Percentiles rank a stretch among this genome's conserved stretches.
These are phyloP conservation scores for Pythium dissimile DNA, from an alignment of 352 stramenopile genomes.

Conservation along the genomic window DNA sequence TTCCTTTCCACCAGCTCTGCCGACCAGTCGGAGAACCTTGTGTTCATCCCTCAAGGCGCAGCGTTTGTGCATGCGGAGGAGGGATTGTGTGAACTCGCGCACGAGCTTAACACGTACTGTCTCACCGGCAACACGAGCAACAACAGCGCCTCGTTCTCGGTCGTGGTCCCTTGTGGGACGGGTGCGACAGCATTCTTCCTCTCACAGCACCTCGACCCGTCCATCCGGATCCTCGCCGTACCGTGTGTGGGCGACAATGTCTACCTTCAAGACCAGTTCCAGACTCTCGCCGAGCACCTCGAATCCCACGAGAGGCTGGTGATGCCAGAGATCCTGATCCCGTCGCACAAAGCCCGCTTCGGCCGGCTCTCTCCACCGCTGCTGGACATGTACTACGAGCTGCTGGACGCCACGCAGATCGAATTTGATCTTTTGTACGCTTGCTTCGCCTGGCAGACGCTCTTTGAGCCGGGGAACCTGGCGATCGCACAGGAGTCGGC, in stretches of 20 bases:
- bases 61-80: constrained; percentile 58
- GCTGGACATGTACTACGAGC: constrained; percentile 54
- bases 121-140: not conserved
- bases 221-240: constrained; percentile 50
- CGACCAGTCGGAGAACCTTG: no score
- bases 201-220: constrained; percentile 51
- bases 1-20: not conserved
- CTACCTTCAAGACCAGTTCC: constrained; percentile 62
- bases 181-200: constrained; percentile 81
- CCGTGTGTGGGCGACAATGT: constrained; percentile 64
- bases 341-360: constrained; percentile 60
- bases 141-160: no score
- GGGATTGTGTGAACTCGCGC: constrained; percentile 49
- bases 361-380: constrained; percentile 56
- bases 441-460: constrained; percentile 67
- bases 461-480: constrained; percentile 56
- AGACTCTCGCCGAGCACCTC: constrained; percentile 27
- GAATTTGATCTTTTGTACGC: constrained; percentile 80
- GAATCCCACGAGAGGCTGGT: not conserved
- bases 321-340: constrained; percentile 42
- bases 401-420: constrained; percentile 52
- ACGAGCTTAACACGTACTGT: constrained; percentile 74
- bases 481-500: constrained; percentile 21
- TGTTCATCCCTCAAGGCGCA: constrained; percentile 70
- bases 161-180: constrained; percentile 73